A percentile compares a stretch with the other conserved stretches of the same genome.
Conservation (phyloP, 2,329 filamentous ascomycete species). For the Colletotrichum theobromicola region DNA sequence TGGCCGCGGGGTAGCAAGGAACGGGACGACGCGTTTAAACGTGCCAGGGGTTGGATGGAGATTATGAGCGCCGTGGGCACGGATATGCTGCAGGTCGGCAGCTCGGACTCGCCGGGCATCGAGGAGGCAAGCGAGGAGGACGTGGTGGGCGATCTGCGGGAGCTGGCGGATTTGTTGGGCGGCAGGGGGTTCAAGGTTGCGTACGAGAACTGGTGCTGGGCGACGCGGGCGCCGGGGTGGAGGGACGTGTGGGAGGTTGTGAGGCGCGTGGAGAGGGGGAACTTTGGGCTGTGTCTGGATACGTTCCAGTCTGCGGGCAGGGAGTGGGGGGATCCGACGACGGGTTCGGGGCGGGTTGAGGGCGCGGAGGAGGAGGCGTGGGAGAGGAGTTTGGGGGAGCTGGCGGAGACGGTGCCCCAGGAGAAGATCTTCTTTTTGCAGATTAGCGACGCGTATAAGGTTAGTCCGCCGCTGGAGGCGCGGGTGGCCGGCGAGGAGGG, state of each 20-base stretch:
- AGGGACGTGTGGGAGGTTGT: constrained; percentile 74
- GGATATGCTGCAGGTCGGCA: constrained; percentile 72
- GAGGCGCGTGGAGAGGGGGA: constrained; percentile 62
- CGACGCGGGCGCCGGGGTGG: constrained; percentile 72
- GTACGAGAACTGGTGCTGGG: constrained; percentile 87
- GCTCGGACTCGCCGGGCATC: constrained; percentile 67
- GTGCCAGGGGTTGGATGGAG: constrained; percentile 70
- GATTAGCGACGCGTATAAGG: constrained; percentile 76
- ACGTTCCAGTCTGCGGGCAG: constrained; percentile 78
- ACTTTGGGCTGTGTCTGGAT: constrained; percentile 77
- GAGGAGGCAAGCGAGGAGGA: constrained; percentile 46
- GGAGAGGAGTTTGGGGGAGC: constrained; percentile 57
- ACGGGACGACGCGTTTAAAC: constrained; percentile 65
- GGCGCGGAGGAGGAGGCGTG: constrained; percentile 50
- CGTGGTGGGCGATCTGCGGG: constrained; percentile 65
- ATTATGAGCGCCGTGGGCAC: constrained; percentile 75
- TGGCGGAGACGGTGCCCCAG: constrained; percentile 61
- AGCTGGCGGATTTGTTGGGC: constrained; percentile 67
- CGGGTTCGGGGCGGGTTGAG: constrained; percentile 62
- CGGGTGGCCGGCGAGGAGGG: constrained; percentile 53
- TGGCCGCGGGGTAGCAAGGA: constrained; percentile 66
- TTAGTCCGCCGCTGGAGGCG: constrained; percentile 58
- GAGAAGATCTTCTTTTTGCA: constrained; percentile 79
- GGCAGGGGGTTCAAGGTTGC: constrained; percentile 65
- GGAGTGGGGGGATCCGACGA: constrained; percentile 77